Evolutionary conservation across 2,329 filamentous ascomycete genomes (phyloP), one percentile per base, ranked within the genome.

Genomic region (Exserohilum rostratum): DNA sequence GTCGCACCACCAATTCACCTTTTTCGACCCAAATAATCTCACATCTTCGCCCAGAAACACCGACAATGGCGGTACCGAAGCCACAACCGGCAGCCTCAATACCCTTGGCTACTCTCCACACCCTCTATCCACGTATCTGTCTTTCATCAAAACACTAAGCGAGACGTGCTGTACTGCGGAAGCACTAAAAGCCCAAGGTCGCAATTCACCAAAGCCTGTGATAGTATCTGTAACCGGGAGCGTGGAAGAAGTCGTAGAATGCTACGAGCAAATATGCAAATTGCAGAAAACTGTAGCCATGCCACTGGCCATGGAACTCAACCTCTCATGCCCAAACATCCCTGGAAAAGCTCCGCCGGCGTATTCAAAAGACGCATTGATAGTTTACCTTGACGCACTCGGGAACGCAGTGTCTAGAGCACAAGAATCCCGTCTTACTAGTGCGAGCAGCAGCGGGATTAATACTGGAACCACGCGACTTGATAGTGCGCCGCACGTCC

Each of bases 321-420:
- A 93, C 68, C 83, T 93, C 27, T 89, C 85, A 29, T 93, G 90
- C 63, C 90, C 90, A 0, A 93, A 93, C 66, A 92, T 93, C 45
- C 80, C 83, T 0, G 77, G 78, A 15, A 82, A 83, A 42, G 86
- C 89, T 0, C 90, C 90, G 1, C 89, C 90, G 5, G 90, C 90
- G 0, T 93, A 92, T 69, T 80, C 83, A 6, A 72, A 78, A 0
- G 60, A 61, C 0, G 77, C 80, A 0, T 70, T 93, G 2, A 59
- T 70, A 0, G 72, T 74, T 5, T 91, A 90, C 57, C 75, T 93
- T 2, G 59, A 62, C 1, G 74, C 76, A 0, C 73, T 89, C 0
- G 73, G 77, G 0, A 35, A 58, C 0, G 58, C n/a, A n/a, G n/a
- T n/a, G n/a, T n/a, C n/a, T n/a, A n/a, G n/a, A n/a, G n/a, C n/a